Evolutionary conservation across 2,329 filamentous ascomycete species (phyloP), one percentile per base, ranked within the genome.

Genomic region (Epicoccum nigrum): DNA sequence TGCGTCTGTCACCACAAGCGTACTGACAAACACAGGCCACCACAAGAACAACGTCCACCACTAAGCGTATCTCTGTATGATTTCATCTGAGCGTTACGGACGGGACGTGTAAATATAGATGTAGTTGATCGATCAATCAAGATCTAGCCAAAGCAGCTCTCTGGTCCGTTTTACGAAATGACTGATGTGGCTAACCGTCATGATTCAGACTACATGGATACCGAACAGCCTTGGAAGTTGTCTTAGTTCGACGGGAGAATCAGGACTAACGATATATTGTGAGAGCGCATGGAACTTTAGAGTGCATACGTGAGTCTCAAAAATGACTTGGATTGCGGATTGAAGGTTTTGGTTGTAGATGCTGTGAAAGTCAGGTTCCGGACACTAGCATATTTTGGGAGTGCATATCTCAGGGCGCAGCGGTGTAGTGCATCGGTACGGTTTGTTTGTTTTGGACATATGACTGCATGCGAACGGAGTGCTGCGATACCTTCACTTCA

Each of bases 1-100:
- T 16, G 12, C 19, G 8, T 16, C 54, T 30, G 7, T 31, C 16
- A 32, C 33, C 52, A 32, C 20, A 16, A 25, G 35, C 30, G 56
- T 59, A 73, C 59, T 60, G 25, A 63, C 49, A 46, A 54, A 37
- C 45, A 46, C 67, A 99, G 94, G 94, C 71, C 93, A 99, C 86
- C 93, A 97, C 89, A 99, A 99, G 90, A 97, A 99, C 89, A 95
- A 99, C 79, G 90, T 91, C 84, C 95, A 99, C 84, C 94, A 99
- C 84, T 99, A 95, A 65, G 65, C 58, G 55, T 51, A 17, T 40
- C 43, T 42, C 33, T 16, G 33, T 11, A 48, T 33, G 48, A 47
- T 31, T 39, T 20, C 15, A 42, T 35, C 31, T 46, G 59, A 60
- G 58, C 45, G 49, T 57, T 55, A 55, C 45, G 59, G 58, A 56